Evolutionary conservation across 805 yeast species (phyloP), one percentile per base, ranked within the genome.

Genomic region (Kodamaea kakaduensis): DNA sequence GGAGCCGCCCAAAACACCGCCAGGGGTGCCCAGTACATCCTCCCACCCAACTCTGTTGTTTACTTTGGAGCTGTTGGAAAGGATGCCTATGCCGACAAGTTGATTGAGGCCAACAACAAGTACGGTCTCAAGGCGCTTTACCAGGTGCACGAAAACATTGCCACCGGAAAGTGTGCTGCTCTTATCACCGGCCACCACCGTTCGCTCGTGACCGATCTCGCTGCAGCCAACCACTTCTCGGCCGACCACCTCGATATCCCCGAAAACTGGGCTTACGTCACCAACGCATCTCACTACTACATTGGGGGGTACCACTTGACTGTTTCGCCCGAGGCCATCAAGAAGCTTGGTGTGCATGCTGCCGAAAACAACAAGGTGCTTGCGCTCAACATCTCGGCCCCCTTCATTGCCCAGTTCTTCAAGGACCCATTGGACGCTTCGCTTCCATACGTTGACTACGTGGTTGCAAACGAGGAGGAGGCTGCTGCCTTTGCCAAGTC

Each of bases 1-100:
- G 99, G 99, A 61, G 99, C 99, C 53, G 98, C 97, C 42, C 99
- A 93, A 71, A 93, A 93, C 73, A 78, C 97, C 46, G 97, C 97
- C 40, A 81, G 99, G 68, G 99, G 96, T 57, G 97, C 97, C 33
- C 97, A 90, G 58, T 90, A 86, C 67, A 64, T 87, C 38, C 74
- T 93, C 34, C 96, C 97, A 41, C 62, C 69, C 31, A 63, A 78
- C 50, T 78, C 90, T 20, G 97, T 93, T 38, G 83, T 82, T 36
- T 93, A 93, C 73, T 86, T 90, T 58, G 99, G 99, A 37, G 82
- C 95, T 33, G 97, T 90, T 43, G 98, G 98, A 56, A 75, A 84
- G 50, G 99, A 93, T 64, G 74, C 80, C 50, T 90, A 81, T 65
- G 79, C 93, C 41, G 87, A 82, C 43, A 77, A 80, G 61, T 76